Evolutionary conservation across 306 rosid species (phyloP).

Genomic region (Trifolium subterraneum): DNA sequence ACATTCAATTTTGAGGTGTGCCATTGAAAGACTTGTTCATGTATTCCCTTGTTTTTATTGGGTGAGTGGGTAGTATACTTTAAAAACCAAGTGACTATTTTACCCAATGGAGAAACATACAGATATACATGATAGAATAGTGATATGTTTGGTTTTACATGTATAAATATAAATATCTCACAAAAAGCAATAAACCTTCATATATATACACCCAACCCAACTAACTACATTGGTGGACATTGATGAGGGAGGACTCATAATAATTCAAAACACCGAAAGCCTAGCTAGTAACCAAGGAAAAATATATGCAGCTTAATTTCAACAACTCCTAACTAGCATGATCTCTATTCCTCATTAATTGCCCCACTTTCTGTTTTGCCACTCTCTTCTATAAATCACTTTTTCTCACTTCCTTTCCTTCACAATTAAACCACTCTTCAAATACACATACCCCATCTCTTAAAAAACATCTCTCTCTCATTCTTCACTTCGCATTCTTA

Average conservation of each 20-base stretch:
- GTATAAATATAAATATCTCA: no score
- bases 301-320: background rate
- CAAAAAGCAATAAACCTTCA: no score
- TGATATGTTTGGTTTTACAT: no score
- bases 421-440: background rate
- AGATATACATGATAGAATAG: no score
- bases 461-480: background rate
- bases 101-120: no score
- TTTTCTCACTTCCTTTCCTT: background rate
- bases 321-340: background rate
- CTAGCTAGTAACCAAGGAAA: background rate
- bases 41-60: no score
- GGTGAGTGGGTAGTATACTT: no score
- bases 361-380: background rate
- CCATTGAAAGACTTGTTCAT: no score
- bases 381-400: conserved; percentile 13
- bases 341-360: conserved; percentile 9
- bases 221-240: conserved; percentile 17
- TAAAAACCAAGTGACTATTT: no score
- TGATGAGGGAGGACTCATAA: conserved; percentile 13
- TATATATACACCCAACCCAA: background rate
- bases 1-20: no score
- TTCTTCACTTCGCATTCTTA: background rate
- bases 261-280: background rate
- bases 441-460: background rate